These are phyloP conservation scores for Yamadazyma blattariae DNA, from an alignment of 1,139 yeast genomes.

Conservation along the genomic window DNA sequence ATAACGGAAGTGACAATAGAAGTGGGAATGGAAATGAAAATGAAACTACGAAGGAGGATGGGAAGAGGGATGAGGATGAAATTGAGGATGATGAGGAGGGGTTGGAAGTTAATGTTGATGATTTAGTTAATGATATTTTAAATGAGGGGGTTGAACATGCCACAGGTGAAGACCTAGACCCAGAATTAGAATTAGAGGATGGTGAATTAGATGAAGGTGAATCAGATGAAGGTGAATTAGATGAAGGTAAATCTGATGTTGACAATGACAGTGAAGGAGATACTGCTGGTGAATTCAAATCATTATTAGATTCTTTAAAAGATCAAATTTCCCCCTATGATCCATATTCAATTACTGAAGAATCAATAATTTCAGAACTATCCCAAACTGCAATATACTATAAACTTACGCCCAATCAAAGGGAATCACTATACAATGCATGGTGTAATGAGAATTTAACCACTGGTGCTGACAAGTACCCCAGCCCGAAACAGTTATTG, in stretches of 20 bases:
- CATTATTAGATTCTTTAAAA: conserved; percentile 23
- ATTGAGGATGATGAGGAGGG: background rate
- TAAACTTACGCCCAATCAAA: conserved; percentile 18
- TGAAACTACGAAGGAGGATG: background rate
- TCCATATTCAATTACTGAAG: conserved; percentile 41
- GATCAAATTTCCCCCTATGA: conserved; percentile 30
- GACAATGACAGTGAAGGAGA: conserved; percentile 11
- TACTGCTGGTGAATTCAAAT: conserved; percentile 6
- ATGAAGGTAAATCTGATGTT: conserved; percentile 6
- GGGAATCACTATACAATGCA: conserved; percentile 27
- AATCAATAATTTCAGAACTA: conserved; percentile 30
- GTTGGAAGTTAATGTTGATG: conserved; percentile 6
- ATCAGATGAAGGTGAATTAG: conserved; percentile 8
- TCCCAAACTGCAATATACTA: conserved; percentile 30
- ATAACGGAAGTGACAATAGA: too few relatives aligned
- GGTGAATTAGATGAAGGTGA: background rate
- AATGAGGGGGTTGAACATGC: conserved; percentile 3
- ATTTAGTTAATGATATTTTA: conserved; percentile 8
- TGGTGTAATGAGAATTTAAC: conserved; percentile 31
- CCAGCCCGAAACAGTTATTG: conserved; percentile 23
- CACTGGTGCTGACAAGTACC: conserved; percentile 15
- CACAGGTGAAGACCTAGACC: conserved; percentile 6
- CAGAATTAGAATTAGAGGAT: conserved; percentile 5
- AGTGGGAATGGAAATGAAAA: too few relatives aligned
- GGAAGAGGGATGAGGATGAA: background rate